Base-by-base conservation (phyloP, 2,329 filamentous ascomycete species). In the Colletotrichum limetticola region DNA sequence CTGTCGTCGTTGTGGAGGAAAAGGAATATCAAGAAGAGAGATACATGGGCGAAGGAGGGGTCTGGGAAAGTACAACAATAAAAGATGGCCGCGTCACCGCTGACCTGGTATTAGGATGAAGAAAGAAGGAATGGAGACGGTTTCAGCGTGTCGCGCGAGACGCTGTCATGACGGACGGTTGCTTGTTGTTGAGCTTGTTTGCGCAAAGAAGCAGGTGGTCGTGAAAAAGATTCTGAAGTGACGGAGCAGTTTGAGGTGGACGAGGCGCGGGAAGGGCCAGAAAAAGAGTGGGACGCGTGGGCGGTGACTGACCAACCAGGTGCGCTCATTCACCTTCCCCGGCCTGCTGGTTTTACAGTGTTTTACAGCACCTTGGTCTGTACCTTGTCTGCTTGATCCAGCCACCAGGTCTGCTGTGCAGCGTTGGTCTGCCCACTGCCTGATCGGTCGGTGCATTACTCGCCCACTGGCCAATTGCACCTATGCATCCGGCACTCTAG, bases 251-350 rank as follows among this genome's bases (percentile, higher is more conserved):
- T 56, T 67, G 68, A 74, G 68, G 62, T 64, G 68, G 49, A 67
- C 55, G 63, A 74, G 68, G 63, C 64, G 72, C 63, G 59, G 74
- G 72, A 75, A 74, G 69, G 67, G 62, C 56, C 65, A 74, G 74
- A 74, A 71, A 71, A 71, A 74, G 28, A 42, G 66, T 71, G 74
- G 74, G 71, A 66, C 71, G 71, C 66, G 42, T 68, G 63, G 35
- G 62, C 30, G 63, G 30, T 37, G 22, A n/a, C 55, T 60, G 46
- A 22, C 73, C 74, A 75, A 75, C 71, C 62, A 68, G 8, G n/a
- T 12, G 24, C n/a, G 32, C 16, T 19, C 49, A 52, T 56, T 71
- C 61, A 71, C 71, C 56, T 56, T 49, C 32, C 19, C 30, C 24
- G 26, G 63, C 46, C 49, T 52, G 35, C 49, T 55, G 28, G 35